Base-by-base conservation (phyloP, 805 yeast genomes). In the Barnettozyma salicaria region DNA sequence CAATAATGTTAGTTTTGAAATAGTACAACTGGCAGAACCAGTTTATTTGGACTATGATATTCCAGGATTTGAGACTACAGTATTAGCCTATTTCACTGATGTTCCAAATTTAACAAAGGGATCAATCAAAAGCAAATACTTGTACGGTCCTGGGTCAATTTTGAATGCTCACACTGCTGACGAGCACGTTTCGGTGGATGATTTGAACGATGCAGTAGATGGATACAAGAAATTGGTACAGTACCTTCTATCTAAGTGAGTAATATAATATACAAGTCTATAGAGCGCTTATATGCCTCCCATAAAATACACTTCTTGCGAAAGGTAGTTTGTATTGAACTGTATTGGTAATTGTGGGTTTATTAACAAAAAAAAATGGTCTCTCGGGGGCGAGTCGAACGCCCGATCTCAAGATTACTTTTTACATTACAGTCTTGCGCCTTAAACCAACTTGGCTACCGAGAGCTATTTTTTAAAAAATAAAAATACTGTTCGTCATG, bases 141-240 rank as follows among this genome's bases (percentile, higher is more conserved):
- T 79, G 7, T 79, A 76, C 47, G 87, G 86, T 0, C 84, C 86
- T 4, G 87, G 87, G 3, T 59, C 77, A 3, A 77, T 78, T 33
- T 63, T 60, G 23, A 76, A 72, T 26, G 84, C 84, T 0, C 84
- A 78, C 48, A 67, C 75, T 7, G 77, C 67, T 39, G 54, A 72
- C 37, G 85, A 78, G 56, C 69, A 56, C 40, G 71, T 78, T 13
- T 63, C 67, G 3, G 59, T 69, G 27, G 50, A 49, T 4, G 78
- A 75, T 45, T 58, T 79, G 38, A 39, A 58, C 8, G 57, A 60
- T 16, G 75, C 80, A 7, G 72, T 79, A 14, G 68, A 55, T 1
- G 84, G 78, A 9, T 75, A 73, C 61, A 69, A 70, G 34, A 26
- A 42, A 5, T 36, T 54, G 16, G 41, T 42, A 2, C 39, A 36